Percentiles rank a stretch among this genome's conserved stretches.
phyloP scores from a whole-genome alignment of 139 green algal genomes.

The Gonium pectorale region DNA sequence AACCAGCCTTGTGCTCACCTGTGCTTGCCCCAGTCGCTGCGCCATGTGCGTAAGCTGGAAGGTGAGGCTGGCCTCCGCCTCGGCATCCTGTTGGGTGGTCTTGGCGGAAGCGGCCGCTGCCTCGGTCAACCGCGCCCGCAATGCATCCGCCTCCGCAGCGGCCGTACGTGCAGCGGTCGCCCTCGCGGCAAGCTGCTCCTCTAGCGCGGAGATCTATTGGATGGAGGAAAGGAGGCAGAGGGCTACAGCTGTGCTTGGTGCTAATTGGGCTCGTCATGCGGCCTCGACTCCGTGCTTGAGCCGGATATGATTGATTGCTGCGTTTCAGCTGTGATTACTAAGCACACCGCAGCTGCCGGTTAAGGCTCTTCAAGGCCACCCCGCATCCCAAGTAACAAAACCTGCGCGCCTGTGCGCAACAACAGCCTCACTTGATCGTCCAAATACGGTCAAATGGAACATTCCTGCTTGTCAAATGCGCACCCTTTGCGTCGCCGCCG shows the following conservation, averaged over 20 bases:
- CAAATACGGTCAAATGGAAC: too few relatives aligned
- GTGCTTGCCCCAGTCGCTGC: background rate
- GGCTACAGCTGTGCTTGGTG: background rate
- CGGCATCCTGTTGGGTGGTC: background rate
- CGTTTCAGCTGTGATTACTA: background rate
- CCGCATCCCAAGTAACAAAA: too few relatives aligned
- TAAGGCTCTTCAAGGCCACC: background rate
- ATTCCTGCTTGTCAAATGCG: too few relatives aligned
- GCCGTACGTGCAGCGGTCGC: background rate
- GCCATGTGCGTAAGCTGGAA: background rate
- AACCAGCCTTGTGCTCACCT: background rate
- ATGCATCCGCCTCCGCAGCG: background rate
- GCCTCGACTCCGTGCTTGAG: background rate
- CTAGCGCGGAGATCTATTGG: background rate
- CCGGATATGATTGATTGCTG: background rate
- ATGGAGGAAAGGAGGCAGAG: background rate
- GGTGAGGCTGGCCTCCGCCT: background rate
- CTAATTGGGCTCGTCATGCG: background rate
- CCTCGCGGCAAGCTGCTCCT: background rate
- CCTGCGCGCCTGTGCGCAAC: too few relatives aligned
- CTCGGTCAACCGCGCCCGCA: background rate
- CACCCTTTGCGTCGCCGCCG: too few relatives aligned
- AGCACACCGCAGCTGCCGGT: background rate
- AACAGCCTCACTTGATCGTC: too few relatives aligned
- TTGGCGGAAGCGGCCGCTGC: background rate